phyloP scores from a whole-genome alignment of 257 asterid genomes.

The Prunella vulgaris region DNA sequence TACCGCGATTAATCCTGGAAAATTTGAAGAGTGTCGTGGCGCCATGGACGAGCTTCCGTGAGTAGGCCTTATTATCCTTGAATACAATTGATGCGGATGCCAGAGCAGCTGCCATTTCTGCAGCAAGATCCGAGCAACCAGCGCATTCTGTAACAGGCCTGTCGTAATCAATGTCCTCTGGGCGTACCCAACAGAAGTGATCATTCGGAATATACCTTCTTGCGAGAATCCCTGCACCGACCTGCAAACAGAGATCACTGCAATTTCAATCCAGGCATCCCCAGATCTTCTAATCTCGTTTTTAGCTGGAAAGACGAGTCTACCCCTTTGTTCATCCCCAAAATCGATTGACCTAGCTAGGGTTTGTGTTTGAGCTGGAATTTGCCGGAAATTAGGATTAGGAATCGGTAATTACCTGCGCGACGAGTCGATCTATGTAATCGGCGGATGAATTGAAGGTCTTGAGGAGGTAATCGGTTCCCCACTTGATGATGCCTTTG shows the following conservation, averaged over 20 bases:
- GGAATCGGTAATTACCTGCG: neutral
- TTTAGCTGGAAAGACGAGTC: neutral
- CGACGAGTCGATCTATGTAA: neutral
- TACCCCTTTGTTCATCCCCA: neutral
- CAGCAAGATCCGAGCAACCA: slow-evolving; percentile 2
- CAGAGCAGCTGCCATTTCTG: neutral
- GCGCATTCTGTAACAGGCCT: neutral
- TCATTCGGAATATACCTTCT: neutral
- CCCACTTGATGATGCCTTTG: slow-evolving; percentile 2
- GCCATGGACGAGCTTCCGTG: neutral
- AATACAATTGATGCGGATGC: slow-evolving; percentile 1
- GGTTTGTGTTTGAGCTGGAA: neutral
- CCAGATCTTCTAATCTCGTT: no score
- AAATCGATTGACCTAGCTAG: neutral
- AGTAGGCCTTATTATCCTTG: neutral
- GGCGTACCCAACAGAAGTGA: neutral
- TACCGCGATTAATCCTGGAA: neutral
- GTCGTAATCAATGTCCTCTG: neutral
- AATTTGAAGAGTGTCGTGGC: neutral
- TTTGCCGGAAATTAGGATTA: neutral
- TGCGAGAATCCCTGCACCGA: neutral
- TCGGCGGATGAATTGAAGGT: neutral
- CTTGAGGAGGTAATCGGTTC: slow-evolving; percentile 2
- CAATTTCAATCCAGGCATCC: neutral
- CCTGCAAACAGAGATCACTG: neutral